A percentile compares a stretch with the other conserved stretches of the same genome.
Conservation (phyloP, 495 filamentous ascomycete genomes). For the Astrothelium macrocarpum region DNA sequence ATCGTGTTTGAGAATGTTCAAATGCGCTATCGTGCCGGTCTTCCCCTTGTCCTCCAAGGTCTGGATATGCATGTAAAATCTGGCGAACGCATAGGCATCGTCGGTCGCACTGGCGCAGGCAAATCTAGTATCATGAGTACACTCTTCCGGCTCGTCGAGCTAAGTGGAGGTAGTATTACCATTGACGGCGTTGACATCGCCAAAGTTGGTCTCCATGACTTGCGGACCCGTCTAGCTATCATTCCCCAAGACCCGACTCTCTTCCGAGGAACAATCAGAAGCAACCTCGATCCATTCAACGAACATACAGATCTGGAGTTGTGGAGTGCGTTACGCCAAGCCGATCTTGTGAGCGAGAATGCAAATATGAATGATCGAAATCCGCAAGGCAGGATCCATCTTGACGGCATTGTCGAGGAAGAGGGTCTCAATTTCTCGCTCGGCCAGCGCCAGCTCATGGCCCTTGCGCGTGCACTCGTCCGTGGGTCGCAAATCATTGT, state of each 20-base stretch:
- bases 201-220: conserved; percentile 72
- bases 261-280: conserved; percentile 82
- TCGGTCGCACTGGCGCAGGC: conserved; percentile 87
- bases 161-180: conserved; percentile 71
- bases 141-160: conserved; percentile 81
- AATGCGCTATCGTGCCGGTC: conserved; percentile 78
- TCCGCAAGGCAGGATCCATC: conserved; percentile 52
- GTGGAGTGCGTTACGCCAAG: conserved; percentile 75
- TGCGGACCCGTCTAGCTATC: conserved; percentile 82
- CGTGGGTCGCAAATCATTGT: conserved; percentile 83
- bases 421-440: conserved; percentile 93
- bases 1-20: conserved; percentile 77
- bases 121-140: conserved; percentile 93
- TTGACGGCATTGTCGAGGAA: conserved; percentile 81
- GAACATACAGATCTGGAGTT: conserved; percentile 81
- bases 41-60: conserved; percentile 77
- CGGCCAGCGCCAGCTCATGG: conserved; percentile 95
- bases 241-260: conserved; percentile 95
- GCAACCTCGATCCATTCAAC: conserved; percentile 85
- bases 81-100: conserved; percentile 86
- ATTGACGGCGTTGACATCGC: conserved; percentile 89
- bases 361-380: conserved; percentile 34
- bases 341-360: conserved; percentile 59
- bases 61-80: conserved; percentile 67
- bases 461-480: conserved; percentile 80